Base-by-base conservation (phyloP, 257 asterid genomes). In the Eucommia ulmoides region DNA sequence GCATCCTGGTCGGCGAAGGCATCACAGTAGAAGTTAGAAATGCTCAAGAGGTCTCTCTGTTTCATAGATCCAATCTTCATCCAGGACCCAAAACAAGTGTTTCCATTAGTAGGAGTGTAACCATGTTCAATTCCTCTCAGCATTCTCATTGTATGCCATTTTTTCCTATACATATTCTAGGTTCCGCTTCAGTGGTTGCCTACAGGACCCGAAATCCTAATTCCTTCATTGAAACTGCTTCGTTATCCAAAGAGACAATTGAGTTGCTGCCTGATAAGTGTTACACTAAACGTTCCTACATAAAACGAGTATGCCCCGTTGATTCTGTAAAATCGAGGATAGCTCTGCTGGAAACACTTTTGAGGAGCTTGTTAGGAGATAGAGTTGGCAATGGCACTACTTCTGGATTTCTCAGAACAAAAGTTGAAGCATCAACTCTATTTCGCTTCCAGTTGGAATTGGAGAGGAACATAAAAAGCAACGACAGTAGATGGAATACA, bases 1-100 rank as follows among this genome's bases (percentile, higher is more conserved):
- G 73, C 55, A 73, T 83, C 50, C 72, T 74, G 26, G 84, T 88
- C 16, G 73, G 84, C 44, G 78, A 88, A 74, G 97, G 93, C 60
- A 79, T 88, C 53, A 73, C 79, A 1, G 53, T 83, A 41, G 95
- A 78, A 72, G 78, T 83, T 56, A 65, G 63, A 58, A 77, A 79
- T 3, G 92, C 92, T 10, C 64, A 81, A 70, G 89, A 76, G 69
- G 70, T 83, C 16, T 66, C 82, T 53, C 50, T 75, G 49, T 60
- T 70, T 56, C 73, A 62, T 23, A 61, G 76, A 42, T 53, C 74
- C 18, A 58, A 63, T 50, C 38, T 38, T 44, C 60, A 59, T 52
- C 69, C 64, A 24, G 57, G 35, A 33, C 64, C 61, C 20, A 64
- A 67, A 24, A 63, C 62, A 54, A 60, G 65, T 60, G 24, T 47